Percentiles rank a stretch among this genome's conserved stretches.
These are phyloP conservation scores for Russula ochroleuca DNA, from an alignment of 768 basidiomycete species.

Conservation along the genomic window DNA sequence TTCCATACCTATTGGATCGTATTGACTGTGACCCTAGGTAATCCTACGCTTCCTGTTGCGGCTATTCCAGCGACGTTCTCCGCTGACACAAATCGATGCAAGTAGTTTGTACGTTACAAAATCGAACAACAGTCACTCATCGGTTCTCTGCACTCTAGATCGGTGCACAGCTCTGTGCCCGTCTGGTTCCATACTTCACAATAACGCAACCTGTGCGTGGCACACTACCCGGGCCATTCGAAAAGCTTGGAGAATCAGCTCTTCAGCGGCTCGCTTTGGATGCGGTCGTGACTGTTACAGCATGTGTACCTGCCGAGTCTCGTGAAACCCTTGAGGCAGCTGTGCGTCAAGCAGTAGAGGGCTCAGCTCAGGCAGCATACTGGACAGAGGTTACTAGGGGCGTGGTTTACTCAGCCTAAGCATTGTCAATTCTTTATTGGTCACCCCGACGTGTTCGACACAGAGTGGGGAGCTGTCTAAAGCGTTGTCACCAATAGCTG, in stretches of 20 bases:
- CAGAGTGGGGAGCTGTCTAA: not conserved
- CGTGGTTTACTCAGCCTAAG: conserved; percentile 4
- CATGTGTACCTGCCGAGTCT: conserved; percentile 10
- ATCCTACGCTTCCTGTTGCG: conserved; percentile 64
- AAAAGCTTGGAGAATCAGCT: conserved; percentile 49
- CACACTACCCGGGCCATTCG: conserved; percentile 69
- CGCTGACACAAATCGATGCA: conserved; percentile 43
- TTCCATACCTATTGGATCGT: not conserved
- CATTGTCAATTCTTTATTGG: conserved; percentile 45
- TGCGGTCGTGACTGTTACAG: conserved; percentile 42
- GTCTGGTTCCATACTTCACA: conserved; percentile 76
- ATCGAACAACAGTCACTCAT: conserved; percentile 14
- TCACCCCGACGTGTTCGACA: conserved; percentile 3
- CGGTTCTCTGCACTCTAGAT: conserved; percentile 36
- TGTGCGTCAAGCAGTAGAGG: conserved; percentile 28
- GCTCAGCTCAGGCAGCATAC: conserved; percentile 28
- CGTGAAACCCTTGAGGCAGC: conserved; percentile 23
- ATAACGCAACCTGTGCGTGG: conserved; percentile 75
- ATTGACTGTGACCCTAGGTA: conserved; percentile 35
- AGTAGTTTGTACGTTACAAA: conserved; percentile 27
- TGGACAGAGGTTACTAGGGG: conserved; percentile 19
- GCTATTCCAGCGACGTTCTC: conserved; percentile 51
- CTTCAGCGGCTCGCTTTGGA: conserved; percentile 62
- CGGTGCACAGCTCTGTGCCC: conserved; percentile 46
- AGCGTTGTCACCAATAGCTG: not conserved